Percentiles rank a stretch among this genome's conserved stretches.
These are phyloP conservation scores for Datura wrightii DNA, from an alignment of 257 asterid species.

Conservation along the genomic window DNA sequence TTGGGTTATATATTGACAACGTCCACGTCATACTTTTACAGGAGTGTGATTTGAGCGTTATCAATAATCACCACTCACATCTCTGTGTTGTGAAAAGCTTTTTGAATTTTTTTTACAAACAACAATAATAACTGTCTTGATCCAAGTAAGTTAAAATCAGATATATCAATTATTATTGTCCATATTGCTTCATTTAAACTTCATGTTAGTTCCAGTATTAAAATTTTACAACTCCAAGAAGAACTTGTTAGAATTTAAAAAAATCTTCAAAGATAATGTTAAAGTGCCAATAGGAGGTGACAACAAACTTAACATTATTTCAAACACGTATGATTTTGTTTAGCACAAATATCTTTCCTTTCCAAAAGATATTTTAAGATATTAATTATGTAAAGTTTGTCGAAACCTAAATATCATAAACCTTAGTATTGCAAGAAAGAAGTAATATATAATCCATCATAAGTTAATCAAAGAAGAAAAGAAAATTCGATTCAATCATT, in stretches of 20 bases:
- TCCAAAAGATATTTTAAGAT: no score
- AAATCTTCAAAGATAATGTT: not conserved
- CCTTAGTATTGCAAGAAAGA: not conserved
- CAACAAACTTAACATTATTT: not conserved
- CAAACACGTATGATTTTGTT: not conserved
- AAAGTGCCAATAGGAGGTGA: no score
- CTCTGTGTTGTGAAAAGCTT: no score
- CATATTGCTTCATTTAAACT: not conserved
- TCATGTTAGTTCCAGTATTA: not conserved
- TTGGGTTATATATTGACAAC: no score
- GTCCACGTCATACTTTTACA: no score
- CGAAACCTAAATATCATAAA: not conserved
- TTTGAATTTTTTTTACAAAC: not conserved
- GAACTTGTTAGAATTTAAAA: not conserved
- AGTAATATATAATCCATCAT: not conserved
- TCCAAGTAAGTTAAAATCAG: not conserved
- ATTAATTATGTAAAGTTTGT: not conserved
- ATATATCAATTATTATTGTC: no score
- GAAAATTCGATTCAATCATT: constrained; percentile 2
- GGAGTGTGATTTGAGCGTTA: no score
- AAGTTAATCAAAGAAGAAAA: not conserved
- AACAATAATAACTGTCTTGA: no score
- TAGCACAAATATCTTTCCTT: no score
- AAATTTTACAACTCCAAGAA: not conserved
- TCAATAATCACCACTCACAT: no score